Evolutionary conservation across 1,139 yeast species (phyloP).

Genomic region (Debaryomycetaceae sp.): DNA sequence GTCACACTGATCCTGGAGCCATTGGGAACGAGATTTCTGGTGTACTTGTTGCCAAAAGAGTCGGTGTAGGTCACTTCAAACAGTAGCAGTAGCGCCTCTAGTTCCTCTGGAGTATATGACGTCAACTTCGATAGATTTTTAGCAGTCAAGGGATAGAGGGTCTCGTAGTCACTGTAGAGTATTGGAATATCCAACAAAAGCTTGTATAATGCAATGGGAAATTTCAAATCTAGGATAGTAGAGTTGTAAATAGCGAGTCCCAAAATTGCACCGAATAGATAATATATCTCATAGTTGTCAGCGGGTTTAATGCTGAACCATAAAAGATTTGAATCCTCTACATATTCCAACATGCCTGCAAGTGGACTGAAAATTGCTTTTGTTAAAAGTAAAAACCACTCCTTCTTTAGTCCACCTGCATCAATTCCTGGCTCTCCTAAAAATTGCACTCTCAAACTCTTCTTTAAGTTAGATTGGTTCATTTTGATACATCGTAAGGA

Average conservation of each 20-base stretch:
- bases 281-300: slow-evolving; percentile 54
- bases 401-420: slow-evolving; percentile 91
- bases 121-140: slow-evolving; percentile 53
- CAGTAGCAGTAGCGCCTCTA: slow-evolving; percentile 25
- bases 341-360: slow-evolving; percentile 58
- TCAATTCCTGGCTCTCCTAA: slow-evolving; percentile 88
- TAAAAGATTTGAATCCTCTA: slow-evolving; percentile 65
- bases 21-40: slow-evolving; percentile 49
- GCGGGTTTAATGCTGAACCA: slow-evolving; percentile 66
- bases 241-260: slow-evolving; percentile 92
- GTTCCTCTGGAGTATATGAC: slow-evolving; percentile 31
- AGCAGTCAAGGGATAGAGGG: slow-evolving; percentile 67
- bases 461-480: slow-evolving; percentile 63
- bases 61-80: slow-evolving; percentile 42
- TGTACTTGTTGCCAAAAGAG: slow-evolving; percentile 32
- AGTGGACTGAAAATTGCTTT: slow-evolving; percentile 65
- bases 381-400: slow-evolving; percentile 81
- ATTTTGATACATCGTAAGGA: slow-evolving; percentile 63
- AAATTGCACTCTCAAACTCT: slow-evolving; percentile 74
- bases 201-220: slow-evolving; percentile 77
- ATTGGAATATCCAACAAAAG: slow-evolving; percentile 58
- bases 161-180: slow-evolving; percentile 59
- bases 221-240: slow-evolving; percentile 72
- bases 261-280: slow-evolving; percentile 75
- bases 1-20: slow-evolving; percentile 59